Base-by-base conservation (phyloP, 2,329 filamentous ascomycete species). In the Macrophomina phaseolina region DNA sequence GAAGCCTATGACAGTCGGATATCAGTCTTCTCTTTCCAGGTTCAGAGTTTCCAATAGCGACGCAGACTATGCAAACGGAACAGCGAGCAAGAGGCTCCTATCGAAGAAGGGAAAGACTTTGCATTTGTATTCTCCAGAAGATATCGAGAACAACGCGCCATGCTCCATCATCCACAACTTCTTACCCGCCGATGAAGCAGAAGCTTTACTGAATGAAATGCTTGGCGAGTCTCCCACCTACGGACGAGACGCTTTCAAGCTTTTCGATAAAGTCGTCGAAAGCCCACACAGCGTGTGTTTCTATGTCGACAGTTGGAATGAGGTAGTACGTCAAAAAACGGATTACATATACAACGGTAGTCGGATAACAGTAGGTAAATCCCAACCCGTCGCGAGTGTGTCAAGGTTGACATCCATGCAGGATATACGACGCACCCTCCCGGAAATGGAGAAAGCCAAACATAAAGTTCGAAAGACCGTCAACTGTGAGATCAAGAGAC, bases 111-210 rank as follows among this genome's bases (percentile, higher is more conserved):
- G 94, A 12, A 87, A 88, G 71, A 97, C 94, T 0, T 79, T 98
- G 2, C 91, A 94, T 74, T 83, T 98, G 0, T 98, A 91, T 77
- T 88, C 91, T 49, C 91, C 94, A 0, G 83, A 88, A 46, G 93
- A 97, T 72, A 87, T 98, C 53, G 90, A 92, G 58, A 84, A 87
- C 30, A 87, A 97, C 74, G 97, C 94, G 0, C 93, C 95, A 1
- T 97, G 94, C 79, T 94, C 92, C 11, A 91, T 98, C 70, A 89
- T 97, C 65, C 93, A 97, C 78, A 95, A 97, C 73, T 97, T 98
- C 72, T 83, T 99, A 0, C 89, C 92, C 0, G 36, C 83, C 0
- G 82, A 89, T 1, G 84, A 91, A 67, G 94, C 95, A 46, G 90
- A 93, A 70, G 83, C 85, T 0, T 83, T 99, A 12, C 82, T 98